A percentile compares a stretch with the other conserved stretches of the same genome.
Conservation (phyloP, 2,329 filamentous ascomycete species). For the Phialophora macrospora region DNA sequence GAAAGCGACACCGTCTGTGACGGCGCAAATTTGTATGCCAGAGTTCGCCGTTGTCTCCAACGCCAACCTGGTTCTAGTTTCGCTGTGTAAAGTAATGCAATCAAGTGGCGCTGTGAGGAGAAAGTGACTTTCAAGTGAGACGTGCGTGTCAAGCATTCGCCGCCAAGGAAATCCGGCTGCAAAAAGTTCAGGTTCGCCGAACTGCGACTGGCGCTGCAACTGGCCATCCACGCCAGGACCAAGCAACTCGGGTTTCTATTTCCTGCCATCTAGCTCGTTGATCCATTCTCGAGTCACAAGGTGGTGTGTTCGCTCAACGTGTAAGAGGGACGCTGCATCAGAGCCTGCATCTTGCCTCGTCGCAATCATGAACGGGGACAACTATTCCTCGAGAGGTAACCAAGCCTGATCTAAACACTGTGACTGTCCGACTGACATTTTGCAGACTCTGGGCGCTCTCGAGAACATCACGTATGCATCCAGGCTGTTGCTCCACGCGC, state of each 20-base stretch:
- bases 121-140: not conserved
- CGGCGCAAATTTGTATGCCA: not conserved
- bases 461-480: conserved; percentile 57
- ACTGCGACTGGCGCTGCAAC: not conserved
- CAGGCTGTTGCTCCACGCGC: not conserved
- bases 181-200: conserved; percentile 12
- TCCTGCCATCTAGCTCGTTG: not conserved
- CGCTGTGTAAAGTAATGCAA: not conserved
- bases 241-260: not conserved
- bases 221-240: not conserved
- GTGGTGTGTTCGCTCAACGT: not conserved
- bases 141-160: not conserved
- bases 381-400: conserved; percentile 76
- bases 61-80: not conserved
- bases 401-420: conserved; percentile 33
- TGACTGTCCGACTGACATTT: conserved; percentile 43
- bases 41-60: not conserved
- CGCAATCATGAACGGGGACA: conserved; percentile 79
- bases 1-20: not conserved
- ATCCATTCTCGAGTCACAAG: not conserved
- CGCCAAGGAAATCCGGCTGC: conserved; percentile 1
- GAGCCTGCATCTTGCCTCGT: conserved; percentile 1
- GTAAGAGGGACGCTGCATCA: not conserved
- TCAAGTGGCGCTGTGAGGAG: not conserved
- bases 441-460: conserved; percentile 58